Conservation (phyloP, 768 basidiomycete genomes). For the Ramaria sp. region DNA sequence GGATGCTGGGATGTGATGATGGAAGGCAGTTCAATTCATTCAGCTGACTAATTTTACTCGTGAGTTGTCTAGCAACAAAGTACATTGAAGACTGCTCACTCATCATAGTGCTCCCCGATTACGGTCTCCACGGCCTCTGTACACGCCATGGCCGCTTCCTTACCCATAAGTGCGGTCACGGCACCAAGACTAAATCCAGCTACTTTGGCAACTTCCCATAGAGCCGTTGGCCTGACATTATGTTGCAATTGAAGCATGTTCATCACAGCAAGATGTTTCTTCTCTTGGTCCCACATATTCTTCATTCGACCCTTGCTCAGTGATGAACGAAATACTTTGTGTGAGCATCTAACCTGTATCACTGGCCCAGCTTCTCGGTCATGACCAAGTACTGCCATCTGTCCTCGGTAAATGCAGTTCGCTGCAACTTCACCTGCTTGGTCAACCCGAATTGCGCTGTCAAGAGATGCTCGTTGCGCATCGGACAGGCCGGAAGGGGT, state of each 20-base stretch:
- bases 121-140: conserved; percentile 97
- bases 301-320: conserved; percentile 21
- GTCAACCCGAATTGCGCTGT: conserved; percentile 77
- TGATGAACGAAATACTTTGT: conserved; percentile 1
- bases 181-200: conserved; percentile 84
- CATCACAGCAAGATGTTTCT: conserved; percentile 82
- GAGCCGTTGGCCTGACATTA: conserved; percentile 67
- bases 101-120: conserved; percentile 97
- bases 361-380: conserved; percentile 48
- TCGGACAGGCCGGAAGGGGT: conserved; percentile 45
- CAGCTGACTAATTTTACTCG: conserved; percentile 52
- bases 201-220: conserved; percentile 77
- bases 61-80: neutral
- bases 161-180: conserved; percentile 77
- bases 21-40: conserved; percentile 56
- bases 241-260: conserved; percentile 80
- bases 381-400: conserved; percentile 59
- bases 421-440: conserved; percentile 94
- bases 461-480: conserved; percentile 40
- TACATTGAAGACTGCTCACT: conserved; percentile 44
- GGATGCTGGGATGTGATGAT: conserved; percentile 66
- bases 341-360: conserved; percentile 47
- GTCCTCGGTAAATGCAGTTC: conserved; percentile 91
- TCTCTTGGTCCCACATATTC: conserved; percentile 98
- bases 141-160: conserved; percentile 95